Percentiles rank a stretch among this genome's conserved stretches.
Conservation (phyloP, 2,329 filamentous ascomycete species). For the Fusarium sp. region DNA sequence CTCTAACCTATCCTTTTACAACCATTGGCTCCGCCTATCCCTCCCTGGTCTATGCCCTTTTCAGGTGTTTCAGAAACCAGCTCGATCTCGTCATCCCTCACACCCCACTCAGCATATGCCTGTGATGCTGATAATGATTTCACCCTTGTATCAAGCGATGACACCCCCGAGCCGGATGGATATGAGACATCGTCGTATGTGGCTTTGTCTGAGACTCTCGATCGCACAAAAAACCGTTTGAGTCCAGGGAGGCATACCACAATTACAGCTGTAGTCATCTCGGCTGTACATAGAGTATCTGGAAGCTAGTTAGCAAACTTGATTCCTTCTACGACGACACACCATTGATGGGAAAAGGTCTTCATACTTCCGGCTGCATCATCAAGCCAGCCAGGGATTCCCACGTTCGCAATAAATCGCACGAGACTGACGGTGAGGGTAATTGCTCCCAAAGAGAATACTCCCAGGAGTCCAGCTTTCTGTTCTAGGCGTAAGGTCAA, state of each 20-base stretch:
- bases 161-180: neutral
- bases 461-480: conserved; percentile 1
- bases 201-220: neutral
- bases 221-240: neutral
- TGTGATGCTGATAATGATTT: neutral
- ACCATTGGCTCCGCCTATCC: too few species aligned
- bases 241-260: conserved; percentile 19
- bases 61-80: too few species aligned
- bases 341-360: neutral
- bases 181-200: neutral
- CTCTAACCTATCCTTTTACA: too few species aligned
- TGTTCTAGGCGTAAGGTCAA: conserved; percentile 12
- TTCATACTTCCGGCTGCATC: conserved; percentile 9
- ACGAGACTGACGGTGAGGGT: neutral
- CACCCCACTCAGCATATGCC: conserved; percentile 16
- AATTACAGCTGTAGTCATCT: conserved; percentile 23
- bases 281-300: conserved; percentile 8
- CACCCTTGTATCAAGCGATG: neutral
- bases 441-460: conserved; percentile 25
- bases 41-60: too few species aligned
- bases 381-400: conserved; percentile 1
- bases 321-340: neutral
- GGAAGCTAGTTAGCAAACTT: neutral
- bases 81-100: conserved; percentile 23
- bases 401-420: conserved; percentile 3